Conservation (phyloP, 345 rosid genomes). For the Heritiera littoralis region DNA sequence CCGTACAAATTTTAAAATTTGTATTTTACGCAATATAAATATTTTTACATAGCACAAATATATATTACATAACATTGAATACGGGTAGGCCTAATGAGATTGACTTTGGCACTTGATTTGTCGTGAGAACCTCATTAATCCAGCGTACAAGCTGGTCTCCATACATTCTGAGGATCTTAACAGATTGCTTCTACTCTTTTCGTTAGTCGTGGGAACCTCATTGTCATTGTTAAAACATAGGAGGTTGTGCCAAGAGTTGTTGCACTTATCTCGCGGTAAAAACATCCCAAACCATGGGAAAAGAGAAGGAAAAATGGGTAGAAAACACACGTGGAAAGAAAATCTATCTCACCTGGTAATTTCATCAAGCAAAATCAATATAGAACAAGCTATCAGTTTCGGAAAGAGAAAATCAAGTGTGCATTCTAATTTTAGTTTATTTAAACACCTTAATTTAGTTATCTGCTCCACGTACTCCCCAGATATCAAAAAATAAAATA, state of each 20-base stretch:
- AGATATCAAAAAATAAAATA: background rate
- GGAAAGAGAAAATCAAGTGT: background rate
- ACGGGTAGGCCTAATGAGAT: background rate
- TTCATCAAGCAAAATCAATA: background rate
- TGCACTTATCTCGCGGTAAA: background rate
- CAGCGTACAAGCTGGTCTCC: too few species aligned
- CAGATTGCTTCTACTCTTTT: too few species aligned
- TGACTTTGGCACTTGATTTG: background rate
- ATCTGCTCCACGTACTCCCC: background rate
- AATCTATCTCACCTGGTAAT: background rate
- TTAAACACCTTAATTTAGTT: too few species aligned
- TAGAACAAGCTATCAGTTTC: background rate
- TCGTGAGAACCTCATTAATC: background rate
- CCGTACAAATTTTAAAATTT: too few species aligned
- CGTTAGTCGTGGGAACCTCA: too few species aligned
- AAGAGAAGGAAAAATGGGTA: background rate
- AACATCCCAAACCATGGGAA: background rate
- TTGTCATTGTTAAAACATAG: background rate
- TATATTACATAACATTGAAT: too few species aligned
- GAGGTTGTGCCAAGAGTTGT: background rate
- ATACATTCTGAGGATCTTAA: too few species aligned
- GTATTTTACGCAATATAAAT: too few species aligned
- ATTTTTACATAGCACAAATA: too few species aligned
- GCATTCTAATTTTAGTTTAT: background rate
- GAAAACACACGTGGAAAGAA: background rate